Evolutionary conservation across 345 rosid genomes (phyloP).

Genomic region (Draba incana): DNA sequence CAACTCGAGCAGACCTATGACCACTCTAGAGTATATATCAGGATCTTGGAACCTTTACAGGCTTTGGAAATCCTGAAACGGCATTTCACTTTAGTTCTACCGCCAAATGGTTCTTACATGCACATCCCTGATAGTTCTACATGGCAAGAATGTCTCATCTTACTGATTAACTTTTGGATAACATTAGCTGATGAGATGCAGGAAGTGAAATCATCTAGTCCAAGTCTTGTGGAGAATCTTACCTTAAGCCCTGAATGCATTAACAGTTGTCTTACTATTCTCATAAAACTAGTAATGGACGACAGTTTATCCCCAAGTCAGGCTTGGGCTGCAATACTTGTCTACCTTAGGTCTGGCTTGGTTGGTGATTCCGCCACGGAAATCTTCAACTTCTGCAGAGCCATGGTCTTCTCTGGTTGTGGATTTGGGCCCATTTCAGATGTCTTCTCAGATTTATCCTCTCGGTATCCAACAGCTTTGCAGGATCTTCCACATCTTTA

Average conservation of each 20-base stretch:
- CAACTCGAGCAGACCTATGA: conserved; percentile 74
- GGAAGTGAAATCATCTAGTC: conserved; percentile 51
- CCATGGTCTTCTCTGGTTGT: conserved; percentile 85
- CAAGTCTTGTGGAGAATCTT: conserved; percentile 40
- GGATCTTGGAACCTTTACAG: conserved; percentile 63
- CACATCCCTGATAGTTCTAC: conserved; percentile 77
- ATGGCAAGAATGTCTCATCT: conserved; percentile 92
- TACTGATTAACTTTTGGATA: conserved; percentile 79
- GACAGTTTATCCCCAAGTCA: conserved; percentile 93
- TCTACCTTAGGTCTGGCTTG: conserved; percentile 57
- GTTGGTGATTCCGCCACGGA: conserved; percentile 54
- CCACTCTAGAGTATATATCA: conserved; percentile 56
- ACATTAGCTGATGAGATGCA: conserved; percentile 77
- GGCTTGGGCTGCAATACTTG: conserved; percentile 69
- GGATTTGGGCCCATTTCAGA: conserved; percentile 74
- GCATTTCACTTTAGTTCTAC: conserved; percentile 57
- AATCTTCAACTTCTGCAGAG: conserved; percentile 65
- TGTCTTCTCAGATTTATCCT: conserved; percentile 58
- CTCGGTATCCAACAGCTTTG: conserved; percentile 41
- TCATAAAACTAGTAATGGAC: conserved; percentile 78
- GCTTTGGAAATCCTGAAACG: conserved; percentile 63
- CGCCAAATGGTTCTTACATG: conserved; percentile 46
- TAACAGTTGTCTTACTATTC: conserved; percentile 59
- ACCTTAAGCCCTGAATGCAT: conserved; percentile 62
- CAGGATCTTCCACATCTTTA: conserved; percentile 65